Conservation (phyloP, 495 filamentous ascomycete species). For the Xylaria telfairii region DNA sequence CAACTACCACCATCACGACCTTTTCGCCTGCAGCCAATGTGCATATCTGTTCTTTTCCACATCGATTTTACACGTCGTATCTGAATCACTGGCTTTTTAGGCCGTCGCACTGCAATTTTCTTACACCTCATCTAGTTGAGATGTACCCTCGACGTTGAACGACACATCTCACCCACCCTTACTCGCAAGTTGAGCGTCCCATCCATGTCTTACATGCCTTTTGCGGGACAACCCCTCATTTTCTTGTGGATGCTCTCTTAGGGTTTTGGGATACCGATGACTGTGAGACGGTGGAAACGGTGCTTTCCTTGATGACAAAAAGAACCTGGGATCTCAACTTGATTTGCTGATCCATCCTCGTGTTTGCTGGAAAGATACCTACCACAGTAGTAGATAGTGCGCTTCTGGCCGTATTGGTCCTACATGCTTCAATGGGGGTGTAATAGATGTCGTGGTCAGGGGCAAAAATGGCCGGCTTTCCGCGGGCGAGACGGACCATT, state of each 20-base stretch:
- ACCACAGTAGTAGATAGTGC: background rate
- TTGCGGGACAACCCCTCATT: constrained; percentile 26
- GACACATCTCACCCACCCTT: constrained; percentile 11
- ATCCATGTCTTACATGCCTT: constrained; percentile 25
- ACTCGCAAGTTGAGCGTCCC: constrained; percentile 15
- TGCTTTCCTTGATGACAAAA: background rate
- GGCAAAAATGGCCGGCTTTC: constrained; percentile 13
- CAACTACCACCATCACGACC: constrained; percentile 20
- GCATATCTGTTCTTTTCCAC: constrained; percentile 23
- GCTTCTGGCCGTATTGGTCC: background rate
- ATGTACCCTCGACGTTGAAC: constrained; percentile 6
- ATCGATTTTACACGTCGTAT: constrained; percentile 8
- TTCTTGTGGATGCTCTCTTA: constrained; percentile 3
- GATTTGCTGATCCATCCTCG: background rate
- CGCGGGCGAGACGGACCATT: constrained; percentile 9
- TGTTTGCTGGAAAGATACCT: background rate
- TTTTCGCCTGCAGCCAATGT: constrained; percentile 20
- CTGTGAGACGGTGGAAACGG: background rate
- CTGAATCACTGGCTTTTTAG: constrained; percentile 23
- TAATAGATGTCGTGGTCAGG: background rate
- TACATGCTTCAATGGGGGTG: constrained; percentile 1
- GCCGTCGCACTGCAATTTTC: constrained; percentile 15
- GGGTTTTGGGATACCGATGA: background rate
- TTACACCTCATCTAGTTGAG: background rate
- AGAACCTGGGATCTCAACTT: background rate